Conservation (phyloP, 2,329 filamentous ascomycete species). For the Orbilia brochopaga region DNA sequence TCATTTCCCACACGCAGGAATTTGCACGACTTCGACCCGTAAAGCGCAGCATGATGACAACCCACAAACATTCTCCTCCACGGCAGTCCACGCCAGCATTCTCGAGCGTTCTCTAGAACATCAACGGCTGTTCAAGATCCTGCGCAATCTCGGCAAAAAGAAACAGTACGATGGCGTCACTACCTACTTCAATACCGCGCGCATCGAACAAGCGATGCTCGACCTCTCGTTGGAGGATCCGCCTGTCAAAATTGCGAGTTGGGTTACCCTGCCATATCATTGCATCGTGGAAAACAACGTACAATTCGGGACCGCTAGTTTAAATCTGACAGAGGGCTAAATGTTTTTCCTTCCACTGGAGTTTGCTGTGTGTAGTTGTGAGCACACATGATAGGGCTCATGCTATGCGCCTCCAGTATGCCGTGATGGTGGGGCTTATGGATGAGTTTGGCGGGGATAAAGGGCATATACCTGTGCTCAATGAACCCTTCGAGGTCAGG, state of each 20-base stretch:
- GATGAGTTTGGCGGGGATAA: constrained; percentile 4
- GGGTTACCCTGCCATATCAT: constrained; percentile 15
- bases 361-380: constrained; percentile 6
- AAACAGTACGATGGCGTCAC: constrained; percentile 5
- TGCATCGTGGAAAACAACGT: background rate
- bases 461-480: background rate
- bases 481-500: background rate
- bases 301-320: no score
- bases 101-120: constrained; percentile 29
- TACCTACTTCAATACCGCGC: constrained; percentile 8
- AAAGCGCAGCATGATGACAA: background rate
- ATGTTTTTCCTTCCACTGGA: background rate
- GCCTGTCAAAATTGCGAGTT: constrained; percentile 36
- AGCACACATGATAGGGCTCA: constrained; percentile 11
- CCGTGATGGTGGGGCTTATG: constrained; percentile 5
- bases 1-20: background rate
- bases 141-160: constrained; percentile 11
- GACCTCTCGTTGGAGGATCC: constrained; percentile 31
- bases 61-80: constrained; percentile 7
- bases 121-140: constrained; percentile 10
- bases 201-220: constrained; percentile 12
- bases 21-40: background rate
- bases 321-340: background rate
- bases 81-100: constrained; percentile 28
- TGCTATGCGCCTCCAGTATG: constrained; percentile 18